Conservation (phyloP, 2,329 filamentous ascomycete species). For the Beauveria pseudobassiana region DNA sequence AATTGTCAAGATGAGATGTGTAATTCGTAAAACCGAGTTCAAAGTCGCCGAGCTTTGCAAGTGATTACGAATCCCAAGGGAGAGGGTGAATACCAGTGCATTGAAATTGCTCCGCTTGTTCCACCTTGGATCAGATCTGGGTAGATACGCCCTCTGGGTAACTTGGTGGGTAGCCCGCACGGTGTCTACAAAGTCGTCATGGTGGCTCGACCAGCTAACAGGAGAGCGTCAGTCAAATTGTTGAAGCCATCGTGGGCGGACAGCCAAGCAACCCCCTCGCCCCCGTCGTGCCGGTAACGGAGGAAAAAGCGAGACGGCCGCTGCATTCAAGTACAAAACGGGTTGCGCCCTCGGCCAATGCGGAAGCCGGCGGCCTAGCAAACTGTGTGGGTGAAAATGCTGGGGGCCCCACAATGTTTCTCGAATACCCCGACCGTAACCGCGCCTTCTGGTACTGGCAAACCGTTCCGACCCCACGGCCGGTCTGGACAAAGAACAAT, state of each 20-base stretch:
- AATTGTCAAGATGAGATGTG: no score
- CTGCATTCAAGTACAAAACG: neutral
- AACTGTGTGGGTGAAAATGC: conserved; percentile 1
- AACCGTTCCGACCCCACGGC: neutral
- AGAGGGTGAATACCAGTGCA: no score
- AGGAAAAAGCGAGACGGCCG: neutral
- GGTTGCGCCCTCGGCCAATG: conserved; percentile 1
- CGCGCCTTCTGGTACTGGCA: conserved; percentile 8
- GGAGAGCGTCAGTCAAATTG: neutral
- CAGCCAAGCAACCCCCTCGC: no score
- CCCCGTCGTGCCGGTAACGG: conserved; percentile 1
- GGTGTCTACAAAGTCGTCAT: neutral
- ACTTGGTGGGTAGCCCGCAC: no score
- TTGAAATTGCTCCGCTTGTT: no score
- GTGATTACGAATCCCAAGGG: no score
- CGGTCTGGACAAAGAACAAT: neutral
- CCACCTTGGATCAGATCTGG: neutral
- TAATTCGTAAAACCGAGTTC: no score
- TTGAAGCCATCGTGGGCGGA: neutral
- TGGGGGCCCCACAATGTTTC: neutral
- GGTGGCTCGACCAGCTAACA: neutral
- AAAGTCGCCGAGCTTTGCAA: no score
- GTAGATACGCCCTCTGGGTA: neutral
- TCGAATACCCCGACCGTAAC: conserved; percentile 8
- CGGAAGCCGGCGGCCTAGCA: conserved; percentile 6